Evolutionary conservation across 345 rosid genomes (phyloP).

Genomic region (Gossypium stocksii): DNA sequence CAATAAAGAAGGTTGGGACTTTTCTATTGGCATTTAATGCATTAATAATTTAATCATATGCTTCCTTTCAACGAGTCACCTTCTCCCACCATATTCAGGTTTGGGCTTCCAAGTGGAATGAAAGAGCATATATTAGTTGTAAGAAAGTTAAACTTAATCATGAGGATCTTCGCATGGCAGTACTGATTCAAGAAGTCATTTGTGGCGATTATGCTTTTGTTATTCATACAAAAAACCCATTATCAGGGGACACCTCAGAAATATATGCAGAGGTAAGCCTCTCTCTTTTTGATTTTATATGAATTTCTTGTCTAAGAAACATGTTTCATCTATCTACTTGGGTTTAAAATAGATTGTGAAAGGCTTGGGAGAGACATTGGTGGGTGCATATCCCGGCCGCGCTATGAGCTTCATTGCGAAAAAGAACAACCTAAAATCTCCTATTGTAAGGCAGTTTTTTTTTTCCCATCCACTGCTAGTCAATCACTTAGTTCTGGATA

Average conservation of each 20-base stretch:
- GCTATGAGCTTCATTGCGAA: slow-evolving; percentile 40
- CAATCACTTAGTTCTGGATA: not conserved
- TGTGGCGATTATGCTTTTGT: slow-evolving; percentile 43
- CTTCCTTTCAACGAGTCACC: not conserved
- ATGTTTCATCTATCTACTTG: not conserved
- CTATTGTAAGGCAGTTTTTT: slow-evolving; percentile 24
- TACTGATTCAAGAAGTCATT: slow-evolving; percentile 39
- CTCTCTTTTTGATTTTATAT: not conserved
- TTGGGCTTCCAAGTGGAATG: slow-evolving; percentile 54
- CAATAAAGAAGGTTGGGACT: slow-evolving; percentile 34
- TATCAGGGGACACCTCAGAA: slow-evolving; percentile 35
- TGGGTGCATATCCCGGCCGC: slow-evolving; percentile 36
- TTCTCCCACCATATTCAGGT: slow-evolving; percentile 20
- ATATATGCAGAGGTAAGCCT: slow-evolving; percentile 38
- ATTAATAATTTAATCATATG: slow-evolving; percentile 5
- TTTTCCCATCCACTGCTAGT: not conserved
- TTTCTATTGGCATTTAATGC: not conserved
- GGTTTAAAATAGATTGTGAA: slow-evolving; percentile 34
- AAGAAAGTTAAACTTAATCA: slow-evolving; percentile 34
- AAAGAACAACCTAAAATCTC: slow-evolving; percentile 32
- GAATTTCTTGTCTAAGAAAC: not conserved
- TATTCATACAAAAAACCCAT: slow-evolving; percentile 41
- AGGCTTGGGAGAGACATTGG: slow-evolving; percentile 46
- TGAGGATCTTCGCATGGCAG: slow-evolving; percentile 34
- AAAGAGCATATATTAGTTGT: slow-evolving; percentile 38